Evolutionary conservation across 2,329 filamentous ascomycete species (phyloP), one percentile per base, ranked within the genome.

Genomic region (Neobulgaria alba): DNA sequence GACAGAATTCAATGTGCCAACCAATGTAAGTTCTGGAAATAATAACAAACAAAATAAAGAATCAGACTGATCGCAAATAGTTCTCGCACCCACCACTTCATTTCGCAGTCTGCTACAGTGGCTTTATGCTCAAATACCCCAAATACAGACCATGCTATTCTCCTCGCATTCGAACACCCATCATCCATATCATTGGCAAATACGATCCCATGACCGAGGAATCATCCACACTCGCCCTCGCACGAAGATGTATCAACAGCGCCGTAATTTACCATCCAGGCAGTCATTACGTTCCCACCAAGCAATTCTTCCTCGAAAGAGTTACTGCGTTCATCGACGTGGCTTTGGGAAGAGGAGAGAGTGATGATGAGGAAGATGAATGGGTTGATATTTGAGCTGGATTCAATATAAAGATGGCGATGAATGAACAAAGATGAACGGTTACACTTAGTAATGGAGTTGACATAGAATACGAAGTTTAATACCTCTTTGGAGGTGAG

Each of bases 31-130:
- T 26, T 26, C 12, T 7, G 12, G 7, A 7, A 7, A 7, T 26
- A 26, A n/a, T n/a, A n/a, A 12, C 23, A 26, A 26, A 12, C 23
- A 26, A 26, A 12, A 26, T n/a, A n/a, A 26, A 26, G 12, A 7
- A 7, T 26, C 23, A 26, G 7, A 26, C 23, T 26, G 12, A 26
- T 26, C 23, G 7, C 7, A 26, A 26, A 26, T 26, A 26, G 23
- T 7, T 26, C 12, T 26, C 23, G n/a, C 20, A 42, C 19, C n/a
- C 23, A 16, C 34, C 35, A n/a, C 26, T 42, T 5, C 29, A 29
- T 15, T 42, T 42, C 31, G 40, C 34, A 17, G 34, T 42, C 29
- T 42, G 34, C 40, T 42, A 42, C 34, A 32, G 17, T 2, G 35
- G 40, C 8, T 42, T 42, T 29, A 42, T 32, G 30, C 40, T 42